These are phyloP conservation scores for Komagataella pastoris DNA, from an alignment of 805 yeast species.

Conservation along the genomic window DNA sequence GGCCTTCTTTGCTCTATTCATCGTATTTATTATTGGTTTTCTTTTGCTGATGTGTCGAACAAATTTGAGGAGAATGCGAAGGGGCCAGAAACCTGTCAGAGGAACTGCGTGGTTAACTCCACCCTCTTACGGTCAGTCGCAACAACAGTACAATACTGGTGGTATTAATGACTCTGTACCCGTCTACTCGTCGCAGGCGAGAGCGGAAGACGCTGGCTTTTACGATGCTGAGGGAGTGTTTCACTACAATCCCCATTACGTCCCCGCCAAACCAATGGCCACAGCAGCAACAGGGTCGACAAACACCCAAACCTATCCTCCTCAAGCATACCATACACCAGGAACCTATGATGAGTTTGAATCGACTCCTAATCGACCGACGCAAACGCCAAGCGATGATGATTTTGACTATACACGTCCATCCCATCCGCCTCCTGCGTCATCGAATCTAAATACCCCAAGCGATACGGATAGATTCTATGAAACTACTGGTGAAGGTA, in stretches of 20 bases:
- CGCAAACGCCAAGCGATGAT: not conserved
- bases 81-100: conserved; percentile 48
- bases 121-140: conserved; percentile 60
- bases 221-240: conserved; percentile 53
- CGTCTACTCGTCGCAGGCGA: conserved; percentile 50
- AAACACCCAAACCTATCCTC: not conserved
- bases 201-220: conserved; percentile 64
- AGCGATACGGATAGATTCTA: not conserved
- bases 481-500: not conserved
- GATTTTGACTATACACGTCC: not conserved
- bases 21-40: conserved; percentile 31
- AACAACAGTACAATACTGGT: conserved; percentile 30
- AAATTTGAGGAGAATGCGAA: conserved; percentile 36
- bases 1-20: conserved; percentile 53
- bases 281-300: not conserved
- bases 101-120: conserved; percentile 87
- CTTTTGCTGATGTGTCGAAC: conserved; percentile 36
- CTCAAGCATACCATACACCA: not conserved
- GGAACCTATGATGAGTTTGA: not conserved
- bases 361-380: not conserved
- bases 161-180: conserved; percentile 37
- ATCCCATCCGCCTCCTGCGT: not conserved
- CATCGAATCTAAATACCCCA: not conserved
- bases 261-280: not conserved
- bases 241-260: conserved; percentile 1